phyloP scores from a whole-genome alignment of 179 eudicot genomes.

The Beta corolliflora region DNA sequence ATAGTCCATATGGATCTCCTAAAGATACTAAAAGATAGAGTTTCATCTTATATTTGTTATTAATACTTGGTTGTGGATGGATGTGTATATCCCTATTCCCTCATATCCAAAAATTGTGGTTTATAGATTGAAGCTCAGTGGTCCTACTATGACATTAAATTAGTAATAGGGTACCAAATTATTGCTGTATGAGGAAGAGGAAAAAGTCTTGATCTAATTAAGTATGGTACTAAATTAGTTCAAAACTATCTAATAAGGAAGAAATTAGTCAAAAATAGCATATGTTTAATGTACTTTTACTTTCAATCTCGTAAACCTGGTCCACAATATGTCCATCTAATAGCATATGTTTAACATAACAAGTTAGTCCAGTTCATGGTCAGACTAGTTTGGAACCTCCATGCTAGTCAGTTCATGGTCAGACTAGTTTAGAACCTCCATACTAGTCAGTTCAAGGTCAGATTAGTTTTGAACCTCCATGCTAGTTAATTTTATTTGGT shows the following conservation, averaged over 20 bases:
- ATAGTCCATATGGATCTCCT: constrained; percentile 18
- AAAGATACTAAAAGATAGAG: constrained; percentile 24
- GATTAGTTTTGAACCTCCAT: too few species aligned
- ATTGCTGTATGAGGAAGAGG: neutral
- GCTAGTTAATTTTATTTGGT: too few species aligned
- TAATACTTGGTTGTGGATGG: constrained; percentile 17
- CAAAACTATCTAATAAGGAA: neutral
- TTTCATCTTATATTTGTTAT: constrained; percentile 20
- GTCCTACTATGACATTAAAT: neutral
- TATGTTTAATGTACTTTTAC: neutral
- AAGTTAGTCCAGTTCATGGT: too few species aligned
- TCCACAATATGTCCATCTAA: neutral
- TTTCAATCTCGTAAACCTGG: neutral
- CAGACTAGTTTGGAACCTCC: too few species aligned
- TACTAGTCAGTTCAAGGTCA: too few species aligned
- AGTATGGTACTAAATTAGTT: neutral
- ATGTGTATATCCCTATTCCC: constrained; percentile 23
- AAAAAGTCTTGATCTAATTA: neutral
- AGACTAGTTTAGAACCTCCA: too few species aligned
- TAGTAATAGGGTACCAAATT: neutral
- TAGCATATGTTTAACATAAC: too few species aligned
- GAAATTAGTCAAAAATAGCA: neutral
- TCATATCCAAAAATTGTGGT: constrained; percentile 25
- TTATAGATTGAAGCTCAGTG: constrained; percentile 9
- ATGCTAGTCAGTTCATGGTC: too few species aligned